phyloP scores from a whole-genome alignment of 2,329 filamentous ascomycete genomes.

The Neonectria ditissima region DNA sequence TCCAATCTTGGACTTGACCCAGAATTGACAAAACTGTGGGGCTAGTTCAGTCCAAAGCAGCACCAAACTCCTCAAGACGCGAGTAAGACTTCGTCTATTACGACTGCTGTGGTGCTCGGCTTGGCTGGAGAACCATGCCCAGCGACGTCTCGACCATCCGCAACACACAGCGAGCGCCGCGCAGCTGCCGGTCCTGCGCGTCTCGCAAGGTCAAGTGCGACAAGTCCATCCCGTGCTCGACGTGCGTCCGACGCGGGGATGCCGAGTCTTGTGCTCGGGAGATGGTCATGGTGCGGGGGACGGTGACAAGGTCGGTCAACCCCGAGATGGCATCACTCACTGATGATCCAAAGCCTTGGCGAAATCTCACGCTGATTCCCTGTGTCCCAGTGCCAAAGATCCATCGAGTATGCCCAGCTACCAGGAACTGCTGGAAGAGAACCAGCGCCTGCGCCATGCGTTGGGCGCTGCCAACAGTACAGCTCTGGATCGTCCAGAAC shows the following conservation, averaged over 20 bases:
- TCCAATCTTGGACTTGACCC: too few species aligned
- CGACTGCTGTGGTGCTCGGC: neutral
- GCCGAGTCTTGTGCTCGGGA: constrained; percentile 28
- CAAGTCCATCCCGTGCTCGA: constrained; percentile 40
- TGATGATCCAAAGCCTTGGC: too few species aligned
- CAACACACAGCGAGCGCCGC: constrained; percentile 40
- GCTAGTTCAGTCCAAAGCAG: too few species aligned
- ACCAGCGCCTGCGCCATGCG: constrained; percentile 4
- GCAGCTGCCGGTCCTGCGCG: constrained; percentile 38
- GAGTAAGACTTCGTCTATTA: too few species aligned
- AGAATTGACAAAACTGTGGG: too few species aligned
- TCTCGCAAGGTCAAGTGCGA: constrained; percentile 43
- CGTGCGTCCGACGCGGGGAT: constrained; percentile 39
- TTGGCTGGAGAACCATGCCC: neutral
- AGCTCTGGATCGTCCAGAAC: neutral
- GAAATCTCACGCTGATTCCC: neutral
- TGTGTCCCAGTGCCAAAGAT: constrained; percentile 9
- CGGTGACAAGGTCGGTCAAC: constrained; percentile 21
- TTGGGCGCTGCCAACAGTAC: neutral
- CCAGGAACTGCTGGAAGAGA: constrained; percentile 24
- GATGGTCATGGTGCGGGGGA: constrained; percentile 27
- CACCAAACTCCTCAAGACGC: neutral
- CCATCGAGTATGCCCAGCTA: constrained; percentile 18
- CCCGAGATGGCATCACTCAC: neutral
- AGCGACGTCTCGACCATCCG: constrained; percentile 12